Evolutionary conservation across 306 rosid species (phyloP).

Genomic region (Dicorynia guianensis): DNA sequence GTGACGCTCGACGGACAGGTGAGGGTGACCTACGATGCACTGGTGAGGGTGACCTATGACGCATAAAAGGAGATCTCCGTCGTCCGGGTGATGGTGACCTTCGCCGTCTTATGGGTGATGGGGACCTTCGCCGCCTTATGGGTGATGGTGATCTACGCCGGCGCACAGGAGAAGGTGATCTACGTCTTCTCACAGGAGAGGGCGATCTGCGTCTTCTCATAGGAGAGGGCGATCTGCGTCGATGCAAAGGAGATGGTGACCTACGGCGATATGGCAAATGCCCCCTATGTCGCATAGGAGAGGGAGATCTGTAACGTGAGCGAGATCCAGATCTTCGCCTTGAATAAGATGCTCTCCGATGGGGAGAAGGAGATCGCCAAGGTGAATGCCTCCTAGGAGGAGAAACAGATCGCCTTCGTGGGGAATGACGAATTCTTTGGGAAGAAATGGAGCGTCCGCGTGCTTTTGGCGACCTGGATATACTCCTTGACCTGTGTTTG

Average conservation of each 20-base stretch:
- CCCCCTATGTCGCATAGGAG: slow-evolving; percentile 38
- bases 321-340: slow-evolving; percentile 37
- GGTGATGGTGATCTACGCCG: slow-evolving; percentile 50
- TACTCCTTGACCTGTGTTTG: slow-evolving; percentile 48
- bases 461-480: slow-evolving; percentile 56
- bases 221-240: slow-evolving; percentile 67
- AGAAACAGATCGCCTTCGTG: slow-evolving; percentile 47
- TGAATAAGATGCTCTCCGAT: slow-evolving; percentile 39
- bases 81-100: slow-evolving; percentile 38
- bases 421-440: slow-evolving; percentile 44
- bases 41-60: slow-evolving; percentile 36
- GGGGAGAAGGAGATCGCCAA: slow-evolving; percentile 44
- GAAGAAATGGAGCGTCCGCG: slow-evolving; percentile 46
- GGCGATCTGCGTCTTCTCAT: slow-evolving; percentile 48
- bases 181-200: slow-evolving; percentile 40
- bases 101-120: slow-evolving; percentile 36
- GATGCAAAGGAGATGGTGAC: slow-evolving; percentile 38
- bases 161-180: slow-evolving; percentile 50
- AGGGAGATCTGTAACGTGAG: slow-evolving; percentile 43
- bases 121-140: slow-evolving; percentile 34
- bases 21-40: slow-evolving; percentile 42
- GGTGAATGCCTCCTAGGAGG: slow-evolving; percentile 48
- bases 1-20: slow-evolving; percentile 30
- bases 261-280: slow-evolving; percentile 46
- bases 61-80: background rate